Evolutionary conservation across 129 eudicot genomes (phyloP), one percentile per base, ranked within the genome.

Genomic region (Tagetes patula): DNA sequence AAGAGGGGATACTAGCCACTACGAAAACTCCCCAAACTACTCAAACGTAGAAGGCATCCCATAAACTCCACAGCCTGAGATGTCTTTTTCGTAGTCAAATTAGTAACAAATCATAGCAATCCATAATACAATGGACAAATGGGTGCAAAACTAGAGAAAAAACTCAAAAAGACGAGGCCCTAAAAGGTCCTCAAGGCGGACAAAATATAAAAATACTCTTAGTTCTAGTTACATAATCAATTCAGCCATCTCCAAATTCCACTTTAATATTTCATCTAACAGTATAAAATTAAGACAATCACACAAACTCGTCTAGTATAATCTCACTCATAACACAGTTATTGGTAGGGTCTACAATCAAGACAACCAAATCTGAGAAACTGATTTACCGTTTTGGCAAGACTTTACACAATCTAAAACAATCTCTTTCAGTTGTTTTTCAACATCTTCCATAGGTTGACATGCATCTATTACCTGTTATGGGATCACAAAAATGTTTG

Each of bases 391-490:
- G 30, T 85, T 76, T 61, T 76, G 73, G 86, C 96, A 92, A 61
- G 83, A 65, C 61, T 32, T 38, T 7, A 91, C 82, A 41, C 88
- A 84, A 20, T 86, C 96, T 67, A 83, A 43, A 8, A 84, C 97
- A 0, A 71, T 61, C 72, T 84, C 87, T 67, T 79, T 82, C 40
- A 88, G 71, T 76, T 88, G 87, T 56, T 88, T 82, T 82, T 90
- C 88, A 64, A 90, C 85, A 63, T 88, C 96, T 83, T 91, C 96
- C 70, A 83, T 67, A 4, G 89, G 85, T 39, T 80, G 83, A 71
- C 89, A 60, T 43, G 96, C 99, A 88, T 95, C 95, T 37, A 95
- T 59, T 34, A 73, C 78, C 99, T 95, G 85, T 73, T 62, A 78
- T 10, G 3, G 27, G 38, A n/a, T 69, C 67, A 67, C 30, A 43